A percentile compares a stretch with the other conserved stretches of the same genome.
phyloP scores from a whole-genome alignment of 176 grass and related monocot species.

The Phoenix roebelenii region DNA sequence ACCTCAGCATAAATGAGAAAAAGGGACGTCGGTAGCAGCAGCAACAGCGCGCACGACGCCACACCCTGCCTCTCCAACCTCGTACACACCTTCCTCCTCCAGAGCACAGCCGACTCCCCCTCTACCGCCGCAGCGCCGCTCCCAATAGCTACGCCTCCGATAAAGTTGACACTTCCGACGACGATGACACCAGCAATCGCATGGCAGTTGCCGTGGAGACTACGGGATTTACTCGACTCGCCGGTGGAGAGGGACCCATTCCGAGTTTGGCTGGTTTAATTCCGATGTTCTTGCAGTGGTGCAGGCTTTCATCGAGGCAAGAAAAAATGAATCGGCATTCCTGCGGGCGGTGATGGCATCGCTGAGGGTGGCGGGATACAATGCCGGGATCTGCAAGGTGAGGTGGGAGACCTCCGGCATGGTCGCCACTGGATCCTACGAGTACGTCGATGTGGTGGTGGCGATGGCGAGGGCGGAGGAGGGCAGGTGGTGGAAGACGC shows the following conservation, averaged over 20 bases:
- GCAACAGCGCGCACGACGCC: conserved; percentile 35
- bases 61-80: conserved; percentile 5
- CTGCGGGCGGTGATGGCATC: conserved; percentile 18
- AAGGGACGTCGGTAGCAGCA: not conserved
- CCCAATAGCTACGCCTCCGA: not conserved
- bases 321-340: conserved; percentile 5
- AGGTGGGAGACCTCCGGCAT: conserved; percentile 17
- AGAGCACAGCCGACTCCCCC: not conserved
- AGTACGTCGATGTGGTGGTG: conserved; percentile 37
- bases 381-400: conserved; percentile 40
- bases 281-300: conserved; percentile 9
- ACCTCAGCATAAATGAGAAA: too few relatives aligned
- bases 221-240: too few relatives aligned
- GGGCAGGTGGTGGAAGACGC: conserved; percentile 18
- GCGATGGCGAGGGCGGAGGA: not conserved
- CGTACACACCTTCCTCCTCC: conserved; percentile 36
- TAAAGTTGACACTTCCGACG: too few relatives aligned
- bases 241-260: too few relatives aligned
- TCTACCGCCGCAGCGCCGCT: not conserved
- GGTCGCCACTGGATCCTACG: conserved; percentile 21
- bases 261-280: too few relatives aligned
- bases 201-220: not conserved
- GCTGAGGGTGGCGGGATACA: conserved; percentile 22
- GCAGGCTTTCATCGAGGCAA: not conserved
- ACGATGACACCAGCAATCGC: not conserved